These are phyloP conservation scores for Brassica incana DNA, from an alignment of 345 rosid species.

Conservation along the genomic window DNA sequence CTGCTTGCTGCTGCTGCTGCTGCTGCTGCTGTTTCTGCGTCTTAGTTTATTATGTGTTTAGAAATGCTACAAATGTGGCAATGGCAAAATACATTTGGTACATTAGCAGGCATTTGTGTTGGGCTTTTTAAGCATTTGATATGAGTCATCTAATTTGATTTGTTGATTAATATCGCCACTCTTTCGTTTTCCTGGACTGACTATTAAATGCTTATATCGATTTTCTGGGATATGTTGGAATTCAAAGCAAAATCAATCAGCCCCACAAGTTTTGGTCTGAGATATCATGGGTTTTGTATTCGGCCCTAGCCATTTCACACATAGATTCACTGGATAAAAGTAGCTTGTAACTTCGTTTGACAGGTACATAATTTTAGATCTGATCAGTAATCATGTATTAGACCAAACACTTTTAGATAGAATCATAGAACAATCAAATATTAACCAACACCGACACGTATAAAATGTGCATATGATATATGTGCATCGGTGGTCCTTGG, in stretches of 20 bases:
- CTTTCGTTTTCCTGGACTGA: not conserved
- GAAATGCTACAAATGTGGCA: slow-evolving; percentile 31
- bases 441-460: slow-evolving; percentile 24
- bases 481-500: not conserved
- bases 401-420: not conserved
- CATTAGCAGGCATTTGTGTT: slow-evolving; percentile 16
- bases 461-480: slow-evolving; percentile 11
- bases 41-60: slow-evolving; percentile 21
- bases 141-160: not conserved
- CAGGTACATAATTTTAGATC: not conserved
- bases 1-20: slow-evolving; percentile 22
- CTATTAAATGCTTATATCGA: not conserved
- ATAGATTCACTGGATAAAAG: not conserved
- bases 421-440: not conserved
- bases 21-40: not conserved
- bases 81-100: not conserved
- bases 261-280: not conserved
- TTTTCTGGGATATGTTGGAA: not conserved
- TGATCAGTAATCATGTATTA: slow-evolving; percentile 20
- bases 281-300: not conserved
- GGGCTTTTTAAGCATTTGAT: slow-evolving; percentile 23
- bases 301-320: not conserved
- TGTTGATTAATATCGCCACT: not conserved
- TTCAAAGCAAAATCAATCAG: not conserved
- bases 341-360: not conserved